Conservation (phyloP, 2,329 filamentous ascomycete species). For the Neopestalotiopsis sp. region DNA sequence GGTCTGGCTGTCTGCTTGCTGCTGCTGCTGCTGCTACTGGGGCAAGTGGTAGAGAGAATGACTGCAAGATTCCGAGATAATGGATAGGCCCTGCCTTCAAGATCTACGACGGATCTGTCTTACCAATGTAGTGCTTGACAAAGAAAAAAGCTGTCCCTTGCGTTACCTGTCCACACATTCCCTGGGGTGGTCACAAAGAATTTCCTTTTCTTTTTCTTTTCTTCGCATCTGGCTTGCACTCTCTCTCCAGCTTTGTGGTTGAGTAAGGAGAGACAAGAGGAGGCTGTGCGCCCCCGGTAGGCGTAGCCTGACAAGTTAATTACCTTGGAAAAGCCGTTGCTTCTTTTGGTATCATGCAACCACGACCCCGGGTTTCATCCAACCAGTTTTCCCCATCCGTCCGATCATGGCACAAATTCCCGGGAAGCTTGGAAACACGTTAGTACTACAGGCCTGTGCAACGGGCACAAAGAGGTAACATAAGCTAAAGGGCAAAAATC, state of each 20-base stretch:
- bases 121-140: slow-evolving; percentile 2
- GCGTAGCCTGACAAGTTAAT: slow-evolving; percentile 19
- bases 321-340: slow-evolving; percentile 5
- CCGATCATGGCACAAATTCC: slow-evolving; percentile 21
- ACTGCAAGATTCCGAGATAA: slow-evolving; percentile 16
- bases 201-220: slow-evolving; percentile 4
- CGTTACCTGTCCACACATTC: not conserved
- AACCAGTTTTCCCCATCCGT: slow-evolving; percentile 19
- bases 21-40: not conserved
- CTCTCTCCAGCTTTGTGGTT: not conserved
- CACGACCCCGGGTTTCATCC: slow-evolving; percentile 18
- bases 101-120: slow-evolving; percentile 1
- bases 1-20: not conserved
- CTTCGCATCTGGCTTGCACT: not conserved
- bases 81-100: slow-evolving; percentile 4
- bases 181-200: slow-evolving; percentile 13
- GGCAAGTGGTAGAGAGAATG: not conserved
- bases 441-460: slow-evolving; percentile 8
- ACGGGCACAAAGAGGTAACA: not conserved
- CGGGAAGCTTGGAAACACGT: slow-evolving; percentile 22
- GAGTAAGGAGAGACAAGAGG: not conserved
- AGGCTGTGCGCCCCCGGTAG: not conserved
- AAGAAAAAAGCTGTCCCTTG: not conserved
- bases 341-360: slow-evolving; percentile 8
- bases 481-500: not conserved